A percentile compares a stretch with the other conserved stretches of the same genome.
These are phyloP conservation scores for Auriculariales sp. DNA, from an alignment of 768 basidiomycete genomes.

Conservation along the genomic window DNA sequence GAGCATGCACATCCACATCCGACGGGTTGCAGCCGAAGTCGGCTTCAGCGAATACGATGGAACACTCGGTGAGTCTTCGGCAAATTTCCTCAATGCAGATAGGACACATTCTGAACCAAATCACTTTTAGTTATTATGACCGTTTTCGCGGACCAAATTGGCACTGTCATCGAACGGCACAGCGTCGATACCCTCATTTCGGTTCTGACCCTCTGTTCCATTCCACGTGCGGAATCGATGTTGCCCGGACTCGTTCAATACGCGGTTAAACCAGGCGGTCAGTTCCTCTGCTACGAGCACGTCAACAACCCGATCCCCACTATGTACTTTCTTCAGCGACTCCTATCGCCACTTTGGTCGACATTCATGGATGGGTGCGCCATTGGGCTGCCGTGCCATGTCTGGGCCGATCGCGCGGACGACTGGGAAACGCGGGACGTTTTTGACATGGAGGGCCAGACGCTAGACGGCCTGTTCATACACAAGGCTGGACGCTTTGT, in stretches of 20 bases:
- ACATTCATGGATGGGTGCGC: slow-evolving; percentile 11
- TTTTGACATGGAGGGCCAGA: background rate
- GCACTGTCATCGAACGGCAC: background rate
- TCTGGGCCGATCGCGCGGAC: slow-evolving; percentile 5
- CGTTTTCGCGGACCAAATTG: slow-evolving; percentile 5
- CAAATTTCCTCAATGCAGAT: slow-evolving; percentile 3
- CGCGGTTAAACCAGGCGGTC: slow-evolving; percentile 48
- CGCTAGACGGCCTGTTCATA: too few species aligned
- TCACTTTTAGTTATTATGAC: slow-evolving; percentile 12
- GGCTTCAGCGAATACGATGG: background rate
- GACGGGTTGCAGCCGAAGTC: background rate
- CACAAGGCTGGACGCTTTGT: too few species aligned
- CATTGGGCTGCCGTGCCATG: slow-evolving; percentile 6
- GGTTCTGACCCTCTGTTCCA: slow-evolving; percentile 48
- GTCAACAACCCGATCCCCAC: slow-evolving; percentile 37
- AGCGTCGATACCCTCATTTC: slow-evolving; percentile 49
- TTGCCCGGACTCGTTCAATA: slow-evolving; percentile 33
- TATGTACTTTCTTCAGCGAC: slow-evolving; percentile 55
- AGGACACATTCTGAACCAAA: slow-evolving; percentile 4
- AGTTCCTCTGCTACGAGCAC: slow-evolving; percentile 57
- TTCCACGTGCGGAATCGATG: slow-evolving; percentile 39
- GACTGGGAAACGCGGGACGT: slow-evolving; percentile 2
- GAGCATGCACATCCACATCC: slow-evolving; percentile 7
- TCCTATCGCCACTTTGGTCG: slow-evolving; percentile 62
- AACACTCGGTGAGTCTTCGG: too few species aligned